Evolutionary conservation across 2,329 filamentous ascomycete genomes (phyloP).

Genomic region (Ceratocystis smalleyi): DNA sequence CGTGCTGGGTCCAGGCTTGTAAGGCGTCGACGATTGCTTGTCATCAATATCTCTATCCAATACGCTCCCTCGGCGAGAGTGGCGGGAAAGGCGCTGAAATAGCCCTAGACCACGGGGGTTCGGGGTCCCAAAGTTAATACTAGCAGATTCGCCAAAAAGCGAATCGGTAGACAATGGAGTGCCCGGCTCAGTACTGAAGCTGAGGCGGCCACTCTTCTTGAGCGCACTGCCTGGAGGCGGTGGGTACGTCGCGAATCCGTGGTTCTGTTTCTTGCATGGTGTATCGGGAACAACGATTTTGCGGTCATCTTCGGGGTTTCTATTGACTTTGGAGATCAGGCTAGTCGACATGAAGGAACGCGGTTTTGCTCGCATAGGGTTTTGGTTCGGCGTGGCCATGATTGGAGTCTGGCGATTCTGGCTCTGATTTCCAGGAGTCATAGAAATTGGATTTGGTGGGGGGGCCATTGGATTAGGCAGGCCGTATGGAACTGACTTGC

Average conservation of each 20-base stretch:
- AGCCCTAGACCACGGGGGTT: constrained; percentile 46
- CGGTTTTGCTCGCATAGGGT: constrained; percentile 10
- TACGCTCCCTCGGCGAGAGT: constrained; percentile 49
- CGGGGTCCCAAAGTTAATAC: constrained; percentile 32
- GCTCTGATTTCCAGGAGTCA: constrained; percentile 22
- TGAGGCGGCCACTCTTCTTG: constrained; percentile 51
- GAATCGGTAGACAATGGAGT: constrained; percentile 60
- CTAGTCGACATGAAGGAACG: constrained; percentile 75
- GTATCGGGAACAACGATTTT: constrained; percentile 76
- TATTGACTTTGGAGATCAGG: constrained; percentile 85
- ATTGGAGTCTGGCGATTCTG: neutral
- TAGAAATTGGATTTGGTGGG: constrained; percentile 23
- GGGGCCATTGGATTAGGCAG: constrained; percentile 10
- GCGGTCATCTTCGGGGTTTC: constrained; percentile 55
- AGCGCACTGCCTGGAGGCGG: constrained; percentile 43
- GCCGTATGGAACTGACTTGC: constrained; percentile 14
- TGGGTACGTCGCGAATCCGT: constrained; percentile 50
- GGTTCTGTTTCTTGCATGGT: constrained; percentile 75
- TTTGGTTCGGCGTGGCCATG: constrained; percentile 13
- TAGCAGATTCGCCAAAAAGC: constrained; percentile 28
- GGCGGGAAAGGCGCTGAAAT: constrained; percentile 42
- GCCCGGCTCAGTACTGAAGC: constrained; percentile 57
- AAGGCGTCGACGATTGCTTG: constrained; percentile 27
- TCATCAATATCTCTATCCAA: constrained; percentile 71
- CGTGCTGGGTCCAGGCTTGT: constrained; percentile 3